Percentiles rank a stretch among this genome's conserved stretches.
These are phyloP conservation scores for Cephaloascus albidus DNA, from an alignment of 805 yeast genomes.

Conservation along the genomic window DNA sequence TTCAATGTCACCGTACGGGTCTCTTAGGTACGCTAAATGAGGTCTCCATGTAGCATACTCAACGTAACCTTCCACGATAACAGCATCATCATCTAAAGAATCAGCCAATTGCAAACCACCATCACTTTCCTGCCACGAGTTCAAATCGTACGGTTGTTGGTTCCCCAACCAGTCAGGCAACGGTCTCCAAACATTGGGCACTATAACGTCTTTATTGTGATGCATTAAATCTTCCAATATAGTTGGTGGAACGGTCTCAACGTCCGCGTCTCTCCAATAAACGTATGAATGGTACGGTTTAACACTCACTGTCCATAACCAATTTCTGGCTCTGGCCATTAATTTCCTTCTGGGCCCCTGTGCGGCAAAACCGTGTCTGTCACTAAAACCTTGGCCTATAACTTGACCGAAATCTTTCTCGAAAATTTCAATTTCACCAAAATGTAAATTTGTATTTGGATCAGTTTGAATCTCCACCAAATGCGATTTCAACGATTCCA, in stretches of 20 bases:
- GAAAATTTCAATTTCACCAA: constrained; percentile 36
- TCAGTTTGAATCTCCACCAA: constrained; percentile 26
- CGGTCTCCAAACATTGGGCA: constrained; percentile 40
- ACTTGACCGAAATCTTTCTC: constrained; percentile 38
- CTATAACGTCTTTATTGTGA: constrained; percentile 36
- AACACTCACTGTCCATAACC: constrained; percentile 37
- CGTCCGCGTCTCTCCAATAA: constrained; percentile 41
- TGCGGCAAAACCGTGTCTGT: constrained; percentile 38
- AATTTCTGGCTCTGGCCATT: constrained; percentile 38
- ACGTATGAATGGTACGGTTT: constrained; percentile 37
- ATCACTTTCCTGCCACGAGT: constrained; percentile 39
- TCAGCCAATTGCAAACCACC: constrained; percentile 38
- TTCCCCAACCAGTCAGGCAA: constrained; percentile 40
- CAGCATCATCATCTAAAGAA: constrained; percentile 34
- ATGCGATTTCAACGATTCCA: constrained; percentile 28
- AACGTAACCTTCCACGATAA: constrained; percentile 38
- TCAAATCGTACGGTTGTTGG: constrained; percentile 39
- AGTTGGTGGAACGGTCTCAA: constrained; percentile 34
- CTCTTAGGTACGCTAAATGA: constrained; percentile 35
- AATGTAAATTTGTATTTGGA: constrained; percentile 20
- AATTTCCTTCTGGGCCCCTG: constrained; percentile 37
- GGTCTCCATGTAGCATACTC: constrained; percentile 42
- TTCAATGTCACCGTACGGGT: constrained; percentile 38
- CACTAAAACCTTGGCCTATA: constrained; percentile 35
- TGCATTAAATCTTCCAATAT: constrained; percentile 38